Evolutionary conservation across 2,329 filamentous ascomycete genomes (phyloP).

Genomic region (Ceratocystiopsis minuta): DNA sequence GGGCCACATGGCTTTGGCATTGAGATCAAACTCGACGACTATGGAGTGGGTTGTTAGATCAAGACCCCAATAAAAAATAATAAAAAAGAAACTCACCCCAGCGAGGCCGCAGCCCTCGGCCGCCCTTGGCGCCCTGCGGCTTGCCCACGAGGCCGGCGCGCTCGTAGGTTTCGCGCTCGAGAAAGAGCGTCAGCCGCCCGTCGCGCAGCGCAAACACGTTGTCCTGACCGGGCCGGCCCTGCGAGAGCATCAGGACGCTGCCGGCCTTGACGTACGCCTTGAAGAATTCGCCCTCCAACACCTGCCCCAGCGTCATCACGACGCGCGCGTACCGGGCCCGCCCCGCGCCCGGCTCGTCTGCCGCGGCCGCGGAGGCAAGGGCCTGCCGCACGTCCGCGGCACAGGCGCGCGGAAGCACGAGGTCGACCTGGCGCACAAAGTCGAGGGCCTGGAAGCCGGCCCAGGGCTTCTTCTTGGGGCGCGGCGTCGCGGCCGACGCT

Average conservation of each 20-base stretch:
- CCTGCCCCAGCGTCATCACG: conserved; percentile 50
- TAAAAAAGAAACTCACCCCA: conserved; percentile 39
- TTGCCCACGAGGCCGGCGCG: conserved; percentile 62
- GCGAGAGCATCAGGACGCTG: conserved; percentile 66
- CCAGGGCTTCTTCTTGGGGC: conserved; percentile 60
- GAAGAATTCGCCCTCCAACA: conserved; percentile 63
- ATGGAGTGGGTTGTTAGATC: neutral
- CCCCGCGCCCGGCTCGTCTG: conserved; percentile 6
- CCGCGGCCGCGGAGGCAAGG: conserved; percentile 20
- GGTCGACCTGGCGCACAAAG: conserved; percentile 41
- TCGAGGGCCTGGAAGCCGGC: conserved; percentile 43
- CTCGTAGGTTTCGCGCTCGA: conserved; percentile 71
- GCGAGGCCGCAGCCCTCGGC: conserved; percentile 43
- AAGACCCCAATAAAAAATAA: neutral
- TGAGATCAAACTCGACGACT: conserved; percentile 66
- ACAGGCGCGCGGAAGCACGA: conserved; percentile 51
- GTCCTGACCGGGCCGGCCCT: conserved; percentile 52
- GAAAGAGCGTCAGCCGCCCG: conserved; percentile 55
- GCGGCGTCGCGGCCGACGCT: neutral
- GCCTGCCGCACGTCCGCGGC: conserved; percentile 35
- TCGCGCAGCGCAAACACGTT: conserved; percentile 54
- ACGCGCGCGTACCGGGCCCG: conserved; percentile 44
- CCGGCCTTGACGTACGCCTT: conserved; percentile 70
- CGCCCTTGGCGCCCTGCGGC: conserved; percentile 40
- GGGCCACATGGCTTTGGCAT: conserved; percentile 55